Evolutionary conservation across 2,329 filamentous ascomycete genomes (phyloP).

Genomic region (Alternaria sp.): DNA sequence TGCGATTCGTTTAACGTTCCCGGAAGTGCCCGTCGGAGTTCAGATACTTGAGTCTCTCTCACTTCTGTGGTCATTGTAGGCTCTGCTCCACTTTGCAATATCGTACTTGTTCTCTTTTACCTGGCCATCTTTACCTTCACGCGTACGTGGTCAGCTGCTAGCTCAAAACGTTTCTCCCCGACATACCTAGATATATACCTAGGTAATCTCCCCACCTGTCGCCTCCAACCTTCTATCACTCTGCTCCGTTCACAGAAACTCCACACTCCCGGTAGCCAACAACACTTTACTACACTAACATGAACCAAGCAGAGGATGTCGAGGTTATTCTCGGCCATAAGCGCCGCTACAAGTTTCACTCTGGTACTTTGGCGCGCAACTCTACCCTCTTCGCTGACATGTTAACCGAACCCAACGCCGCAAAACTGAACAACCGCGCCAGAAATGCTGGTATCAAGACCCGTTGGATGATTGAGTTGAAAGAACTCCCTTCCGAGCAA

Average conservation of each 20-base stretch:
- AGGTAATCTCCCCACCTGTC: not conserved
- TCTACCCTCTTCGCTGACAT: conserved; percentile 41
- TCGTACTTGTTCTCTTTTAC: not conserved
- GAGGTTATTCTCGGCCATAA: conserved; percentile 42
- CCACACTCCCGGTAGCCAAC: not conserved
- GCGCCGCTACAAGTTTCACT: conserved; percentile 45
- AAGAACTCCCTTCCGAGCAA: conserved; percentile 26
- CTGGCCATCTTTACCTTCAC: not conserved
- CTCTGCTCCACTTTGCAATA: not conserved
- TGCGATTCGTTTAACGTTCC: not conserved
- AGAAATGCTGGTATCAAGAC: conserved; percentile 34
- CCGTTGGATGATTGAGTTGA: conserved; percentile 47
- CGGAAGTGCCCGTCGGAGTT: not conserved
- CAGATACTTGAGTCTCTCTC: not conserved
- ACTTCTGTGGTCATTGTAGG: not conserved
- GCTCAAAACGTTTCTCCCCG: not conserved
- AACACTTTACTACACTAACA: conserved; percentile 16
- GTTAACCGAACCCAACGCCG: conserved; percentile 42
- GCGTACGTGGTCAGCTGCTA: not conserved
- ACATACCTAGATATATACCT: not conserved
- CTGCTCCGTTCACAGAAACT: not conserved
- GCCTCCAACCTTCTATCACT: not conserved
- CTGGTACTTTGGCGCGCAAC: conserved; percentile 45
- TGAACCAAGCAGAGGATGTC: conserved; percentile 49
- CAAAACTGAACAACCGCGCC: conserved; percentile 35